Base-by-base conservation (phyloP, 139 green algal species). In the Ulvella scutata region DNA sequence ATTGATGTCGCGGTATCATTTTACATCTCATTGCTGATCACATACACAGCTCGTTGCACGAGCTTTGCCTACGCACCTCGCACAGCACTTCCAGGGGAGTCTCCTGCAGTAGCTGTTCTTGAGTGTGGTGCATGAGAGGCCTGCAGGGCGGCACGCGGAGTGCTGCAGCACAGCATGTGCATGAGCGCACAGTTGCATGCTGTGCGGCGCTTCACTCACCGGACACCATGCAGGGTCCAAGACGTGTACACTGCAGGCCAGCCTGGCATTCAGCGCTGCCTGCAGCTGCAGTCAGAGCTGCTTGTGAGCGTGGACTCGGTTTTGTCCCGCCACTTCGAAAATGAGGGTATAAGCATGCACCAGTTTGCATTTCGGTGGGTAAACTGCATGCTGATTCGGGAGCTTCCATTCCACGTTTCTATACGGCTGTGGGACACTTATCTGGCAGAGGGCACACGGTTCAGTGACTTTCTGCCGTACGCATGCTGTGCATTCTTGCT, bases 281-380 rank as follows among this genome's bases (percentile, higher is more conserved):
- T 98, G 10, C 97, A 97, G 84, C 77, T 84, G 34, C 76, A 96
- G 13, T 83, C 87, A 59, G 93, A 96, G 81, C 85, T 98, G 0
- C 83, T 94, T 36, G 82, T 80, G 86, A 92, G 72, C 44, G 81
- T 73, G 23, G 10, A 51, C 36, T 74, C 62, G 40, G 34, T 72
- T 9, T 20, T 74, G 29, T 79, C 43, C 29, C 72, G 37, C 29
- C 91, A 96, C 77, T 76, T 98, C 43, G 89, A 95, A 51, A 37
- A 75, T 3, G 81, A 98, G 77, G 83, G 84, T 21, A 78, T 98
- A 7, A 90, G 98, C 81, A 97, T 96, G 75, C 91, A 98, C 61
- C 94, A 98, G 78, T 98, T 98, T 87, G 87, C 93, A 13, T 97
- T 97, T 80, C 83, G 94, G n/a, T 98, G 94, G 94, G 88, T 97